These are phyloP conservation scores for Striga asiatica DNA, from an alignment of 257 asterid genomes.

Conservation along the genomic window DNA sequence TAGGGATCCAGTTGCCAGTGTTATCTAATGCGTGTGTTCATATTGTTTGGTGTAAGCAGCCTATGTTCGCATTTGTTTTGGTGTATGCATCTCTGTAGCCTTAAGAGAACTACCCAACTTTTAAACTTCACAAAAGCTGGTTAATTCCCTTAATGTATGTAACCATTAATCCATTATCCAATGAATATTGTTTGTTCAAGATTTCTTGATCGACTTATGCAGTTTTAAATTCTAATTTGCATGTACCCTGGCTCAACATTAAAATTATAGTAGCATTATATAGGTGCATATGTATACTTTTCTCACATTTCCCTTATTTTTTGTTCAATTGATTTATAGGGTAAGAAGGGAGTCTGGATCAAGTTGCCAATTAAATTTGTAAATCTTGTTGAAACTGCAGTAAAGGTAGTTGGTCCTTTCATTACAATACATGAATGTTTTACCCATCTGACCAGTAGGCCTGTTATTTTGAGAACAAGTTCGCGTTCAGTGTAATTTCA, in stretches of 20 bases:
- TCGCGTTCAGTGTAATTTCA: background rate
- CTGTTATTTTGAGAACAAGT: background rate
- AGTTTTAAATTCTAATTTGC: background rate
- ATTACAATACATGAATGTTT: background rate
- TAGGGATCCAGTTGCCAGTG: background rate
- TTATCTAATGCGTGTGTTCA: background rate
- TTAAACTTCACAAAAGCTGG: background rate
- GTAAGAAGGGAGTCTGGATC: slow-evolving; percentile 76
- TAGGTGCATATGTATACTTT: background rate
- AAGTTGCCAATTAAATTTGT: slow-evolving; percentile 49
- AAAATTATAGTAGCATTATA: background rate
- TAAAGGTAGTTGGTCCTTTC: slow-evolving; percentile 32
- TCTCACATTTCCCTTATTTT: background rate
- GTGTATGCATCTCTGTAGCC: background rate
- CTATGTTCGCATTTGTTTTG: background rate
- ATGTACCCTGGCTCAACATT: background rate
- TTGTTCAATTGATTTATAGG: slow-evolving; percentile 30
- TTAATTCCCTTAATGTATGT: background rate
- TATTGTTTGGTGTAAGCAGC: background rate
- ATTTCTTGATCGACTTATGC: background rate
- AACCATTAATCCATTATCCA: background rate
- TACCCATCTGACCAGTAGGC: background rate
- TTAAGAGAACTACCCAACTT: background rate
- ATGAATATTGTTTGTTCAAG: background rate
- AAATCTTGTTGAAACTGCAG: slow-evolving; percentile 51